Base-by-base conservation (phyloP, 2,329 filamentous ascomycete species). In the Colletotrichum sp. region DNA sequence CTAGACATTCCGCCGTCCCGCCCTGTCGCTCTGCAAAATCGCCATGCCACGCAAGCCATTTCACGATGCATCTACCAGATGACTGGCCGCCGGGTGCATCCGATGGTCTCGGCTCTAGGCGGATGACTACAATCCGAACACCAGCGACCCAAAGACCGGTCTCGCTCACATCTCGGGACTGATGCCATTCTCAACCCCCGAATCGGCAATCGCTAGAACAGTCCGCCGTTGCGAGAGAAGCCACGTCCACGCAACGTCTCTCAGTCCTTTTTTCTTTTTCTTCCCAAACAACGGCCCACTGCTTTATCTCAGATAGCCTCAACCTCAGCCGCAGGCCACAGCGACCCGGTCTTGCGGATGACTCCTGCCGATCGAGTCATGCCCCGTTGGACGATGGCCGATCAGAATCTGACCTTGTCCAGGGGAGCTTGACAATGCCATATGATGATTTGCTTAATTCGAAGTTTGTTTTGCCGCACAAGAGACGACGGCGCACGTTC, bases 11-110 rank as follows among this genome's bases (percentile, higher is more conserved):
- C 28, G 32, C 32, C 15, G n/a, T 22, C 36, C 25, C 69, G 30
- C 28, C 55, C 32, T 69, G 25, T 34, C 36, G 68, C 52, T n/a
- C 25, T 44, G 15, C 57, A 13, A n/a, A 48, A 11, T 57, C 32
- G 27, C 36, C 11, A 39, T 72, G 57, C 22, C 44, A 48, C 70
- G 70, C 73, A 73, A 75, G 70, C 63, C 73, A 52, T 71, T 63
- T 68, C 63, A 68, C 67, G 63, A 39, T 28, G 57, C 57, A 32
- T 32, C 55, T 63, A 55, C 72, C 39, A 25, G n/a, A 39, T 19
- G 8, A 60, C 39, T 32, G 30, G 55, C 22, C 52, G 52, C 15
- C 55, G 34, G 61, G 16, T 65, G 15, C 44, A 28, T 32, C 15
- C 12, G n/a, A 66, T 22, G 34, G 48, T 39, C 61, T 67, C 28